Evolutionary conservation across 129 eudicot species (phyloP).

Genomic region (Mikania micrantha): DNA sequence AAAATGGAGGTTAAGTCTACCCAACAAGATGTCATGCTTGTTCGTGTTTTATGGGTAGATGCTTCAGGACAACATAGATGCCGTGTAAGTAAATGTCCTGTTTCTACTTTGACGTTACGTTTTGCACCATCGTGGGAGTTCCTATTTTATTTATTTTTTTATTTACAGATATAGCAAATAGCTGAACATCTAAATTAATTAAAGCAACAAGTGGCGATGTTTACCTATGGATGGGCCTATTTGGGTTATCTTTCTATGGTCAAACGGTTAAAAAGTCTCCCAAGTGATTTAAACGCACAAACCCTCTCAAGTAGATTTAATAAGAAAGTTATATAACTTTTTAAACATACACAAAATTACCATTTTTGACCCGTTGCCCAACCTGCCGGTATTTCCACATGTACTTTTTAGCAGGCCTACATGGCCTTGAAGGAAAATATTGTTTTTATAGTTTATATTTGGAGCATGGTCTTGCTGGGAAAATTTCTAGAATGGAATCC

Average conservation of each 20-base stretch:
- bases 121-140: not conserved
- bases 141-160: not conserved
- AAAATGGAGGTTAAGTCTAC: slow-evolving; percentile 24
- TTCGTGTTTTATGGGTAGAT: slow-evolving; percentile 88
- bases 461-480: not conserved
- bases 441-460: not conserved
- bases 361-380: not conserved
- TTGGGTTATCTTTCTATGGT: not conserved
- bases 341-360: not conserved
- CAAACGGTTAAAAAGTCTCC: not conserved
- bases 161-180: not conserved
- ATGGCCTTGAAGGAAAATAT: not conserved
- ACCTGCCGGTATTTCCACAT: not conserved
- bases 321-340: not conserved
- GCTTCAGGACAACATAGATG: slow-evolving; percentile 94
- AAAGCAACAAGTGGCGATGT: not conserved
- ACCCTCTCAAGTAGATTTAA: not conserved
- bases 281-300: not conserved
- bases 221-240: not conserved
- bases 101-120: not conserved
- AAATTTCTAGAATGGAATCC: not conserved
- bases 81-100: slow-evolving; percentile 52
- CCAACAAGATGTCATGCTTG: slow-evolving; percentile 40
- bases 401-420: not conserved
- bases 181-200: not conserved